phyloP scores from a whole-genome alignment of 106 monocot species.

The Allium fistulosum region DNA sequence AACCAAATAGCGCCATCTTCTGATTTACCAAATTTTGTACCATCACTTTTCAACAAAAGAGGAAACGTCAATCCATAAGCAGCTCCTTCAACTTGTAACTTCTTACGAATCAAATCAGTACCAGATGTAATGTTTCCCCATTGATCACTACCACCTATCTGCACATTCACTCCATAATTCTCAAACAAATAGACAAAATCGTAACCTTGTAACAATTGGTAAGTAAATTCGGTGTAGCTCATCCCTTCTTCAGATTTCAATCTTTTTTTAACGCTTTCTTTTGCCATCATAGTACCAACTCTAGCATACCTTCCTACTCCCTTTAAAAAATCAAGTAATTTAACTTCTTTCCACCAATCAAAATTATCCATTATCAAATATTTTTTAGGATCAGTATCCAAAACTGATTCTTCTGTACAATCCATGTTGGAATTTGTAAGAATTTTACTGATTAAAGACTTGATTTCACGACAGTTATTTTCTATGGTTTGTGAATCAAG shows the following conservation, averaged over 20 bases:
- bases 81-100: constrained; percentile 77
- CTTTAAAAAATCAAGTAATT: constrained; percentile 61
- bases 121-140: constrained; percentile 97
- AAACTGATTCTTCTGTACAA: neutral
- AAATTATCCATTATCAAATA: constrained; percentile 62
- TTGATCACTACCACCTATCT: constrained; percentile 96
- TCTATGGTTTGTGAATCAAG: constrained; percentile 46
- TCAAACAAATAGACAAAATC: constrained; percentile 82
- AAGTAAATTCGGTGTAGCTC: constrained; percentile 95
- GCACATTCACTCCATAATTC: constrained; percentile 85
- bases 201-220: constrained; percentile 90
- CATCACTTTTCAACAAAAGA: constrained; percentile 84
- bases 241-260: constrained; percentile 81
- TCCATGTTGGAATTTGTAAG: constrained; percentile 6
- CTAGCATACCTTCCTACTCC: constrained; percentile 78
- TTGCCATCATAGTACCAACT: constrained; percentile 86
- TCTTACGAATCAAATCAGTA: constrained; percentile 81
- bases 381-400: constrained; percentile 2
- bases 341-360: constrained; percentile 84
- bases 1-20: constrained; percentile 87
- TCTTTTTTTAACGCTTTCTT: constrained; percentile 90
- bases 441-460: constrained; percentile 28
- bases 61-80: constrained; percentile 80
- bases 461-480: constrained; percentile 46
- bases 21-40: constrained; percentile 90